A percentile compares a stretch with the other conserved stretches of the same genome.
phyloP scores from a whole-genome alignment of 176 grass and related monocot genomes.

The Eragrostis curvula region DNA sequence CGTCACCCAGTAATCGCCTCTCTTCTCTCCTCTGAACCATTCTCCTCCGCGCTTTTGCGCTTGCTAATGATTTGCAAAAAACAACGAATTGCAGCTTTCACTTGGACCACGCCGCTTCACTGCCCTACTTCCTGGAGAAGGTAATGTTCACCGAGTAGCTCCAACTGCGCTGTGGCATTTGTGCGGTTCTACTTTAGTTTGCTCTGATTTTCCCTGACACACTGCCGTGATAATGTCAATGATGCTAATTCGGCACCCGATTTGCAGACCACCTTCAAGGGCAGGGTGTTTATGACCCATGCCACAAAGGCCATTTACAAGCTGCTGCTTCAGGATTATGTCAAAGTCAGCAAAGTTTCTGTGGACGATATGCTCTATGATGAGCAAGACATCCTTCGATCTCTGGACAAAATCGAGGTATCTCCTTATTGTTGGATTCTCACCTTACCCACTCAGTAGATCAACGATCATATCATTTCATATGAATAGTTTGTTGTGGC shows the following conservation, averaged over 20 bases:
- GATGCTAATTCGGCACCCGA: too few relatives aligned
- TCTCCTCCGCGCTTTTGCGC: neutral
- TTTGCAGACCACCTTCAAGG: slow-evolving; percentile 87
- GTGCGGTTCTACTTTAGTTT: neutral
- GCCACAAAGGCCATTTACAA: slow-evolving; percentile 96
- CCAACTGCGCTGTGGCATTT: neutral
- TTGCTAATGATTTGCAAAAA: neutral
- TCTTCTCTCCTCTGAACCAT: neutral
- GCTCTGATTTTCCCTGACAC: too few relatives aligned
- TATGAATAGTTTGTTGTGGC: neutral
- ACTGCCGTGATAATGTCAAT: too few relatives aligned
- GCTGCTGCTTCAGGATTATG: slow-evolving; percentile 82
- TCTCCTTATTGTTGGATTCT: neutral
- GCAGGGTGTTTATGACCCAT: slow-evolving; percentile 94
- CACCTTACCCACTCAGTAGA: neutral
- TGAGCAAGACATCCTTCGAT: slow-evolving; percentile 79
- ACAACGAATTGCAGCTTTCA: slow-evolving; percentile 70
- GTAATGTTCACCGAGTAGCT: slow-evolving; percentile 31
- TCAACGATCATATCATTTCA: neutral
- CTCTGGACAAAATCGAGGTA: slow-evolving; percentile 97
- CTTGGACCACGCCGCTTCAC: slow-evolving; percentile 93
- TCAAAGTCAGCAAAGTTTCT: slow-evolving; percentile 98
- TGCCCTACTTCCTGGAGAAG: slow-evolving; percentile 97
- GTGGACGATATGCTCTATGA: slow-evolving; percentile 94
- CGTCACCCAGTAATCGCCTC: slow-evolving; percentile 68